These are phyloP conservation scores for Marchantia polymorpha DNA, from an alignment of 225 moss, liverwort and hornwort species.

Conservation along the genomic window DNA sequence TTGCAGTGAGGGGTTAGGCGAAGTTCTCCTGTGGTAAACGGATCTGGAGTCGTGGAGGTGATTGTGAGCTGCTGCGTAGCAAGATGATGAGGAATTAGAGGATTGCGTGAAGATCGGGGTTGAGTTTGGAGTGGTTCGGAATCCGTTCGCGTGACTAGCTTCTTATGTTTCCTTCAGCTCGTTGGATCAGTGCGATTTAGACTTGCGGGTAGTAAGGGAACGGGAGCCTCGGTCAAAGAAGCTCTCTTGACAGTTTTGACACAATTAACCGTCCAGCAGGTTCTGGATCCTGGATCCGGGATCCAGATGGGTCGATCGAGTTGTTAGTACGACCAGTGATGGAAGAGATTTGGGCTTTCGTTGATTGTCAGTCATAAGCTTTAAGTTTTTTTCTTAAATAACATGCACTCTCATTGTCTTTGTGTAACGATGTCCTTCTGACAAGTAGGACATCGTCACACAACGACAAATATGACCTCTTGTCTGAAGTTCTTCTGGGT, in stretches of 20 bases:
- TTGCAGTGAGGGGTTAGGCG: background rate
- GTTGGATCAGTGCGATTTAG: background rate
- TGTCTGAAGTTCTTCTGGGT: conserved; percentile 1
- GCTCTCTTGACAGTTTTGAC: background rate
- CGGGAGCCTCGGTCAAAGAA: background rate
- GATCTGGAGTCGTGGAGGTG: background rate
- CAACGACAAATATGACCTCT: background rate
- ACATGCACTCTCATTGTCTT: background rate
- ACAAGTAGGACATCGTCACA: background rate
- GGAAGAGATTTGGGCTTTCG: background rate
- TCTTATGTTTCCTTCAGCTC: background rate
- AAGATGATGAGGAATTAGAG: conserved; percentile 7
- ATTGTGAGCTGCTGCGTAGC: background rate
- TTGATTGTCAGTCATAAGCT: background rate
- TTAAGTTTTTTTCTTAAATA: background rate
- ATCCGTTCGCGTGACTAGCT: background rate
- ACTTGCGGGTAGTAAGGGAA: background rate
- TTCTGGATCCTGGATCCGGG: background rate
- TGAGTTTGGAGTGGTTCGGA: background rate
- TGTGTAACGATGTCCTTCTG: no score
- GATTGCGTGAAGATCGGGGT: conserved; percentile 6
- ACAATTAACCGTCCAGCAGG: background rate
- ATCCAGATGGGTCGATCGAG: background rate
- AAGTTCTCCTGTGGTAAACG: background rate
- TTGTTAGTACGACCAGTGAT: background rate